These are phyloP conservation scores for Eutypa lata DNA, from an alignment of 2,329 filamentous ascomycete species.

Conservation along the genomic window DNA sequence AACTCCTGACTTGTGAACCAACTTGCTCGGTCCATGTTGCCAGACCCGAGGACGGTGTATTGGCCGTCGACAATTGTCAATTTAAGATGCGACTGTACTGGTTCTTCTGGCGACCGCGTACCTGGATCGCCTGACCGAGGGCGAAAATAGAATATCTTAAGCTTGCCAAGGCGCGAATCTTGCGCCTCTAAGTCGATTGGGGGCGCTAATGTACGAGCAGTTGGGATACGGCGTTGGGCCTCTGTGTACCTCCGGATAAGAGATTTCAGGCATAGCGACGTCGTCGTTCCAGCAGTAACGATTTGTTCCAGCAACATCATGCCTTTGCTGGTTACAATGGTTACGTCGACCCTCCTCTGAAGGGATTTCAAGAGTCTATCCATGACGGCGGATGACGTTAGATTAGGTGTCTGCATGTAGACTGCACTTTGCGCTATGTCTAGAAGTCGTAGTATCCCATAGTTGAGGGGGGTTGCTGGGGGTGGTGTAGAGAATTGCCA, in stretches of 20 bases:
- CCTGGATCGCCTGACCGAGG: conserved; percentile 17
- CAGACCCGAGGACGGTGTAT: conserved; percentile 69
- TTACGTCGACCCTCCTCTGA: conserved; percentile 63
- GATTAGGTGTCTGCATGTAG: conserved; percentile 73
- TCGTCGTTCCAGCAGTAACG: conserved; percentile 74
- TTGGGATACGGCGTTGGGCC: conserved; percentile 16
- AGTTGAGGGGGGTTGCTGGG: conserved; percentile 66
- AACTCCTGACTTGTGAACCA: conserved; percentile 87
- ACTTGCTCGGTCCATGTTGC: conserved; percentile 81
- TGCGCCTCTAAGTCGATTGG: conserved; percentile 42
- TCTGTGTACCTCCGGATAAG: conserved; percentile 55
- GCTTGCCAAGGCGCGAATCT: conserved; percentile 38
- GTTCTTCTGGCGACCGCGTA: conserved; percentile 43
- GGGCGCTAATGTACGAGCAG: conserved; percentile 16
- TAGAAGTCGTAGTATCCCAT: conserved; percentile 60
- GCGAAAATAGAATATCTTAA: conserved; percentile 60
- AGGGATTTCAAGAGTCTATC: conserved; percentile 60
- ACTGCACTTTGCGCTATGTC: conserved; percentile 55
- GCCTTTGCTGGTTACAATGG: conserved; percentile 61
- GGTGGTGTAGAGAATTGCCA: conserved; percentile 48
- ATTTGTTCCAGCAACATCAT: conserved; percentile 81
- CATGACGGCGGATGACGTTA: conserved; percentile 66
- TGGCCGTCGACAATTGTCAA: conserved; percentile 69
- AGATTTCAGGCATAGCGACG: conserved; percentile 58
- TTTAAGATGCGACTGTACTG: conserved; percentile 75